These are phyloP conservation scores for Rubia tinctorum DNA, from an alignment of 305 asterid genomes.

Conservation along the genomic window DNA sequence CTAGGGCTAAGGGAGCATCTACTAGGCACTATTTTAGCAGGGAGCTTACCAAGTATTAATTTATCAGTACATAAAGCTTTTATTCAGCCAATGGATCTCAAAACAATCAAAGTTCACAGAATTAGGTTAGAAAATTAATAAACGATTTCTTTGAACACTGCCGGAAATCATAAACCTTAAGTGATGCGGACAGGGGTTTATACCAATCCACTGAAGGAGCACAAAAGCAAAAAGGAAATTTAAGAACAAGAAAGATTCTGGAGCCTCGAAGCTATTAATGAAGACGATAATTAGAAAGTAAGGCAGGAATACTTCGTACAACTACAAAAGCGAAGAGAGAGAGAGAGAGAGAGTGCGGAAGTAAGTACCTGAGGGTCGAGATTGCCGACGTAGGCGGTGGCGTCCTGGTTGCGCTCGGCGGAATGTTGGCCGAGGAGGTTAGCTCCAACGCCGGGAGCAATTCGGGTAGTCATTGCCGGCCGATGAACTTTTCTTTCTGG, in stretches of 20 bases:
- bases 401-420: constrained; percentile 96
- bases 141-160: neutral
- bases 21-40: neutral
- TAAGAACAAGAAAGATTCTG: neutral
- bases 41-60: too few species aligned
- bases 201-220: neutral
- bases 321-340: neutral
- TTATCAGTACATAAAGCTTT: neutral
- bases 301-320: neutral
- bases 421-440: constrained; percentile 91
- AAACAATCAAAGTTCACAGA: neutral
- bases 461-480: constrained; percentile 69
- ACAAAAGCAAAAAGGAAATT: neutral
- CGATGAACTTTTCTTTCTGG: neutral
- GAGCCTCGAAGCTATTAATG: neutral
- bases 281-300: neutral
- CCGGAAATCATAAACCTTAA: constrained; percentile 1
- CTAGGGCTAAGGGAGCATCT: neutral
- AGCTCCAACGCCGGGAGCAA: constrained; percentile 92
- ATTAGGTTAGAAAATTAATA: neutral
- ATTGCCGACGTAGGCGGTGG: constrained; percentile 93
- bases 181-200: neutral
- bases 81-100: neutral
- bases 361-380: constrained; percentile 64
- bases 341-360: neutral